Percentiles rank a stretch among this genome's conserved stretches.
These are phyloP conservation scores for Trametes gibbosa DNA, from an alignment of 768 basidiomycete genomes.

Conservation along the genomic window DNA sequence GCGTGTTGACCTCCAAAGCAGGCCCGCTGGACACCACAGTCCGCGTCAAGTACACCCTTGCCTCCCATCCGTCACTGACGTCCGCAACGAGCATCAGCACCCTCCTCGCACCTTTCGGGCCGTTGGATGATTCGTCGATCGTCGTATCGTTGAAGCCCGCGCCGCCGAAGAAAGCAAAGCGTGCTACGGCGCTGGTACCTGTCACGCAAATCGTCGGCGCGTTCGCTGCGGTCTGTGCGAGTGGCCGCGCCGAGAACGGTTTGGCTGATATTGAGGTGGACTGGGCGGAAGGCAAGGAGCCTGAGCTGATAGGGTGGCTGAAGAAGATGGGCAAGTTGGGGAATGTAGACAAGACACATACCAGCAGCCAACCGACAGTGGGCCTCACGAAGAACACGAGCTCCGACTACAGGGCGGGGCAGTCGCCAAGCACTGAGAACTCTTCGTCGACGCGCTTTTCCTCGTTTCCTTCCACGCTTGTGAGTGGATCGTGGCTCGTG, in stretches of 20 bases:
- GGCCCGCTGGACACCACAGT: constrained; percentile 74
- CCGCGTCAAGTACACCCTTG: constrained; percentile 64
- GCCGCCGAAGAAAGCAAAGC: constrained; percentile 56
- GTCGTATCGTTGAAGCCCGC: constrained; percentile 64
- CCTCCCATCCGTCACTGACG: constrained; percentile 55
- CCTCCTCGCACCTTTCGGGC: constrained; percentile 61
- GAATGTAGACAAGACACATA: too few relatives aligned
- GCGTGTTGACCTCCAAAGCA: constrained; percentile 18
- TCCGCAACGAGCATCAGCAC: constrained; percentile 45
- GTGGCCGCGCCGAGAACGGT: constrained; percentile 47
- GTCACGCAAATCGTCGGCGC: constrained; percentile 76
- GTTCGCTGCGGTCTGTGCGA: constrained; percentile 70
- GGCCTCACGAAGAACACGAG: too few relatives aligned
- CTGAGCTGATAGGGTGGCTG: constrained; percentile 68
- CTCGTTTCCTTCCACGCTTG: constrained; percentile 60
- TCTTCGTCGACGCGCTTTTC: constrained; percentile 45
- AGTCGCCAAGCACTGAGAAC: not conserved
- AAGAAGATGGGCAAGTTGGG: constrained; percentile 41
- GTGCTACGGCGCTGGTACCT: constrained; percentile 69
- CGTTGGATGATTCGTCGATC: constrained; percentile 59
- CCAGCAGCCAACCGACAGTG: not conserved
- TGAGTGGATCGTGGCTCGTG: constrained; percentile 29
- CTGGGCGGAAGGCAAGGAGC: constrained; percentile 77
- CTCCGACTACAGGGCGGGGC: too few relatives aligned
- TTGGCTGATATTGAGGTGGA: constrained; percentile 62